phyloP scores from a whole-genome alignment of 345 rosid species.

The Populus pruinosa region DNA sequence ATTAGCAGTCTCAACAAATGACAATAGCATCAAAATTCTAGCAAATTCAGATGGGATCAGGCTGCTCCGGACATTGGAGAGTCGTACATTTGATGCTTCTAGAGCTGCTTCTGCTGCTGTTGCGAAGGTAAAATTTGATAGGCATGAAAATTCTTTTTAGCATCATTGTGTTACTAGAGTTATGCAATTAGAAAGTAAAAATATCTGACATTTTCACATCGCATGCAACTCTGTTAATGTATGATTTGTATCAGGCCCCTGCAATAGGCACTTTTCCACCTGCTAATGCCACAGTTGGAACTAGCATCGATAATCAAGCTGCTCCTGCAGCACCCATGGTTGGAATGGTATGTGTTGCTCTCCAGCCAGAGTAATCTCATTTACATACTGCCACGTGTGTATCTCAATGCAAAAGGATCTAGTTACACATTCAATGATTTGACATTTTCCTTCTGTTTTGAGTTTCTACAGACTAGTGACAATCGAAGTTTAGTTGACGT shows the following conservation, averaged over 20 bases:
- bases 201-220: not conserved
- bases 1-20: slow-evolving; percentile 78
- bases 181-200: not conserved
- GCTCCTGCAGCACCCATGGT: slow-evolving; percentile 52
- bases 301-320: slow-evolving; percentile 49
- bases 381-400: not conserved
- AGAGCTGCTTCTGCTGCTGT: slow-evolving; percentile 58
- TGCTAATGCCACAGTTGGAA: slow-evolving; percentile 46
- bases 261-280: slow-evolving; percentile 45
- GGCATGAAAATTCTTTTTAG: not conserved
- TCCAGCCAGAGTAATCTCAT: not conserved
- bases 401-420: not conserved
- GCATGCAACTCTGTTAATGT: slow-evolving; percentile 12
- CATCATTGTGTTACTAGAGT: not conserved
- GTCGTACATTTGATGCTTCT: slow-evolving; percentile 74
- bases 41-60: slow-evolving; percentile 75
- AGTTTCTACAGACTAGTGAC: slow-evolving; percentile 47
- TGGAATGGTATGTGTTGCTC: slow-evolving; percentile 45
- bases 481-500: slow-evolving; percentile 49
- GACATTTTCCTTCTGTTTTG: slow-evolving; percentile 11
- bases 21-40: slow-evolving; percentile 66
- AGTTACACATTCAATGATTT: not conserved
- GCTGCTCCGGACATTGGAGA: slow-evolving; percentile 62
- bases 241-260: slow-evolving; percentile 39
- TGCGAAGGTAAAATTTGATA: slow-evolving; percentile 46